Conservation (phyloP, 805 yeast genomes). For the Zygosaccharomyces pseudorouxii region DNA sequence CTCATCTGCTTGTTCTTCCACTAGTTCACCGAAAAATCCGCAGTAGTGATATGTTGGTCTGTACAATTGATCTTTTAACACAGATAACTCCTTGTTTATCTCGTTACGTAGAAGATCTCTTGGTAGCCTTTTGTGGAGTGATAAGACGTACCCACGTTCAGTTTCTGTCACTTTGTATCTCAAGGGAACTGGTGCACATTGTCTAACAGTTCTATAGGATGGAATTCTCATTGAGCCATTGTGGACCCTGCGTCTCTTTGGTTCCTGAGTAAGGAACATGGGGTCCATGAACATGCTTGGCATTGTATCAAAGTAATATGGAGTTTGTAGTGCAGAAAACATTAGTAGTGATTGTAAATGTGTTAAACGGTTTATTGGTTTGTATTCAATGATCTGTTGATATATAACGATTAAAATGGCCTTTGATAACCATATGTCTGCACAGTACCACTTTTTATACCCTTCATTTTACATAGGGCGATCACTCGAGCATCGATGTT, state of each 20-base stretch:
- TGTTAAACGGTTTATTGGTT: not conserved
- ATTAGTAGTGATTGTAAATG: conserved; percentile 7
- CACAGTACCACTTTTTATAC: not conserved
- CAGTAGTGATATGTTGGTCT: conserved; percentile 25
- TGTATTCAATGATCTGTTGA: too few relatives aligned
- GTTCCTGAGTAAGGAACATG: conserved; percentile 12
- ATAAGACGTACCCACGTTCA: conserved; percentile 16
- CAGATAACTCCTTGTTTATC: conserved; percentile 14
- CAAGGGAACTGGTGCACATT: conserved; percentile 6
- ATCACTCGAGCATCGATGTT: not conserved
- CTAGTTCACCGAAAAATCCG: conserved; percentile 29
- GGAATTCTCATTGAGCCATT: conserved; percentile 4
- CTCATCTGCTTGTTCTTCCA: conserved; percentile 25
- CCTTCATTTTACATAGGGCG: not conserved
- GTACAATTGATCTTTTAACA: conserved; percentile 18
- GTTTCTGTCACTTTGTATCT: conserved; percentile 16
- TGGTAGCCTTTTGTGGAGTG: conserved; percentile 20
- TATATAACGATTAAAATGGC: not conserved
- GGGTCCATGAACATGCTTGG: conserved; percentile 17
- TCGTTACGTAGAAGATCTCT: conserved; percentile 18
- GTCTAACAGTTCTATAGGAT: not conserved
- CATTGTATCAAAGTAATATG: conserved; percentile 26
- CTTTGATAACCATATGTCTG: not conserved
- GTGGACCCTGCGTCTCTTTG: conserved; percentile 12
- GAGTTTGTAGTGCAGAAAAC: conserved; percentile 21